A percentile compares a stretch with the other conserved stretches of the same genome.
These are phyloP conservation scores for Sindora glabra DNA, from an alignment of 306 rosid species.

Conservation along the genomic window DNA sequence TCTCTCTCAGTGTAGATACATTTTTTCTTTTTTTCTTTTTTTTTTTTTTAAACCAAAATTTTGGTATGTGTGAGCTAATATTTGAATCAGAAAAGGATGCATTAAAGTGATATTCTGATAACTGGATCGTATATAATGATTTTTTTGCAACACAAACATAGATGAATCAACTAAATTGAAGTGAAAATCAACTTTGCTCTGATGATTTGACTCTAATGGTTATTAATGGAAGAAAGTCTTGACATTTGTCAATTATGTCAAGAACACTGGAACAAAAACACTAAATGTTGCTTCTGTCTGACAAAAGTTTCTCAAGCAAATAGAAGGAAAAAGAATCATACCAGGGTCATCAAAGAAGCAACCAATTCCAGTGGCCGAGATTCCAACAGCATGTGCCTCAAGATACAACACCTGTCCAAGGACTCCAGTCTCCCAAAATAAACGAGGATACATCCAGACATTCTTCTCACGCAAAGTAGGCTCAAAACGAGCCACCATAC, in stretches of 20 bases:
- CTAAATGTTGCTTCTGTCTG: background rate
- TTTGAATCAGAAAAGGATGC: background rate
- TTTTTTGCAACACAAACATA: background rate
- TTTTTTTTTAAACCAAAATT: background rate
- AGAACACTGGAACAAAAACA: background rate
- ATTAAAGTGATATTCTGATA: background rate
- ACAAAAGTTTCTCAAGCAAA: conserved; percentile 5
- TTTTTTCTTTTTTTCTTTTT: too few relatives aligned
- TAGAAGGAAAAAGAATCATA: conserved; percentile 20
- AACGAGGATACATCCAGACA: conserved; percentile 81
- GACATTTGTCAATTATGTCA: background rate
- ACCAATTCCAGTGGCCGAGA: conserved; percentile 98
- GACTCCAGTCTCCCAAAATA: conserved; percentile 98
- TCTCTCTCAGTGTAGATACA: background rate
- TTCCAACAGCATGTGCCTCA: conserved; percentile 81
- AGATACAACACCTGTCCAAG: conserved; percentile 94
- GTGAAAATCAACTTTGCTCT: background rate
- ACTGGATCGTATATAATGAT: background rate
- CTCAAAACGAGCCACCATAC: conserved; percentile 80
- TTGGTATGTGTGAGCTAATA: background rate
- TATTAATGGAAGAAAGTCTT: background rate
- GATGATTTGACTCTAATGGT: background rate
- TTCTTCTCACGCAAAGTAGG: conserved; percentile 50
- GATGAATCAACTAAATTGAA: background rate
- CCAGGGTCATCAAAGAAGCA: conserved; percentile 96